These are phyloP conservation scores for Oligophagozyma castellii DNA, from an alignment of 1,139 yeast genomes.

Conservation along the genomic window DNA sequence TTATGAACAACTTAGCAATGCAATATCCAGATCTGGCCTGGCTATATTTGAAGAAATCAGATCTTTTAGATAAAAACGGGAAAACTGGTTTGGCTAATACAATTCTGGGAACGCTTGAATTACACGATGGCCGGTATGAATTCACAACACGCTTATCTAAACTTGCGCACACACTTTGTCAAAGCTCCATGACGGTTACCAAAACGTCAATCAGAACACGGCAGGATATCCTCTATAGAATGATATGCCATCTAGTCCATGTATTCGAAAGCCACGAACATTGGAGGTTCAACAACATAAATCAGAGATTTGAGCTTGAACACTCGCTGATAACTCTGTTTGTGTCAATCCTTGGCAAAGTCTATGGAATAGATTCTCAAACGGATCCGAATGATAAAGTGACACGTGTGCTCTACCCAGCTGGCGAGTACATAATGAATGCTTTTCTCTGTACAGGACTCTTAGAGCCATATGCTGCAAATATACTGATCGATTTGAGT, in stretches of 20 bases:
- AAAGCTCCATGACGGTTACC: slow-evolving; percentile 36
- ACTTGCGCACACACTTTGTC: slow-evolving; percentile 40
- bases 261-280: slow-evolving; percentile 63
- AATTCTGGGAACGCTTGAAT: slow-evolving; percentile 61
- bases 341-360: slow-evolving; percentile 38
- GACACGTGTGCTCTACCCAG: slow-evolving; percentile 35
- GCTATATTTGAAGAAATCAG: slow-evolving; percentile 61
- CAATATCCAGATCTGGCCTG: slow-evolving; percentile 58
- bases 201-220: slow-evolving; percentile 35
- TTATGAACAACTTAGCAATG: slow-evolving; percentile 36
- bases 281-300: slow-evolving; percentile 45
- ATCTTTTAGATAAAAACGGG: slow-evolving; percentile 50
- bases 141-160: slow-evolving; percentile 50
- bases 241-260: slow-evolving; percentile 43
- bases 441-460: slow-evolving; percentile 43
- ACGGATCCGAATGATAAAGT: slow-evolving; percentile 30
- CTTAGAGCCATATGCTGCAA: slow-evolving; percentile 41
- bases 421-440: slow-evolving; percentile 38
- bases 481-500: slow-evolving; percentile 29
- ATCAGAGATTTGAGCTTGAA: slow-evolving; percentile 54
- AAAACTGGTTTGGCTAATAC: slow-evolving; percentile 54
- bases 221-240: slow-evolving; percentile 40
- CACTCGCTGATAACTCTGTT: slow-evolving; percentile 42
- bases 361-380: slow-evolving; percentile 43
- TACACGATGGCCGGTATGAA: slow-evolving; percentile 50